A percentile compares a stretch with the other conserved stretches of the same genome.
Conservation (phyloP, 2,329 filamentous ascomycete genomes). For the Alternaria burnsii region DNA sequence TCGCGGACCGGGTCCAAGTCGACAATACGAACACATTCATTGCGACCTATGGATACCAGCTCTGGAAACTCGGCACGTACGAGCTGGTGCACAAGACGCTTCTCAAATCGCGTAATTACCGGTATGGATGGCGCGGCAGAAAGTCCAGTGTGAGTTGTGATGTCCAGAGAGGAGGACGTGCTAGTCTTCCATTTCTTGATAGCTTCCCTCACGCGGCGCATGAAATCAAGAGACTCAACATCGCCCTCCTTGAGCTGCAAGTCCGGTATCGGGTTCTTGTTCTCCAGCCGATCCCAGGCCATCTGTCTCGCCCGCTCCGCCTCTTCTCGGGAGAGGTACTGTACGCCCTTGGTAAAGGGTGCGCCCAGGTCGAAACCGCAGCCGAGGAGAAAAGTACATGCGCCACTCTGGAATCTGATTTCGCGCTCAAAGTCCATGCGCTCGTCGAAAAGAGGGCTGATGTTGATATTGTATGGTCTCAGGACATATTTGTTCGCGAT, state of each 20-base stretch:
- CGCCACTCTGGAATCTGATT: constrained; percentile 66
- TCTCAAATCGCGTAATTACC: constrained; percentile 62
- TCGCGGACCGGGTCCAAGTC: constrained; percentile 55
- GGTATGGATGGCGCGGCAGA: constrained; percentile 20
- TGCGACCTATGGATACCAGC: constrained; percentile 53
- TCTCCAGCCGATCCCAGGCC: constrained; percentile 54
- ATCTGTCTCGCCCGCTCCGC: constrained; percentile 58
- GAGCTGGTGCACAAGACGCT: constrained; percentile 71
- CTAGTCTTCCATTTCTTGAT: constrained; percentile 58
- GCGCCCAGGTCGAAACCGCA: constrained; percentile 67
- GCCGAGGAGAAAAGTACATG: constrained; percentile 67
- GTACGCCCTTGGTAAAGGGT: constrained; percentile 65
- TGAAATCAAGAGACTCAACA: constrained; percentile 61
- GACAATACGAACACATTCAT: constrained; percentile 55
- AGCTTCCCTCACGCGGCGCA: constrained; percentile 56
- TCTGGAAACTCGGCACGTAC: constrained; percentile 68
- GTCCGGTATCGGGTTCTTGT: constrained; percentile 48
- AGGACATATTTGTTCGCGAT: constrained; percentile 60
- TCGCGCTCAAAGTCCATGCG: constrained; percentile 67
- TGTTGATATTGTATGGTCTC: constrained; percentile 70
- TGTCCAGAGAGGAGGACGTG: constrained; percentile 28
- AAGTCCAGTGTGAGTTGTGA: constrained; percentile 43
- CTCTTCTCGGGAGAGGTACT: constrained; percentile 69
- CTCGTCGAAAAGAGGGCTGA: constrained; percentile 65
- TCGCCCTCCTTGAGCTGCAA: constrained; percentile 63